Conservation (phyloP, 106 monocot species). For the Acorus gramineus region DNA sequence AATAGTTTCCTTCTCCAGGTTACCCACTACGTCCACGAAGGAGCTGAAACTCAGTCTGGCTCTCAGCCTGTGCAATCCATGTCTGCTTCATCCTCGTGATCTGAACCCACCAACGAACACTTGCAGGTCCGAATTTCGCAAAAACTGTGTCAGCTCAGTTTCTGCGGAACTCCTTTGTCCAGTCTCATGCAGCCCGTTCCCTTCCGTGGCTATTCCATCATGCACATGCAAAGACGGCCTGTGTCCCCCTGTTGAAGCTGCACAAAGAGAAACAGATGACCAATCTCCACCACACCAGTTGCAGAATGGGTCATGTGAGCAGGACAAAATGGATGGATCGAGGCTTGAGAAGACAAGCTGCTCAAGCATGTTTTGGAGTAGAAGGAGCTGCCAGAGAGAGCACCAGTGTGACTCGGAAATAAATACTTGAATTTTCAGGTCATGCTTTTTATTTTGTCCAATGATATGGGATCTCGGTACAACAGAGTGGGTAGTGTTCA, state of each 20-base stretch:
- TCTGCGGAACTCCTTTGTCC: slow-evolving; percentile 59
- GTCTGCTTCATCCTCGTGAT: slow-evolving; percentile 40
- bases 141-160: slow-evolving; percentile 26
- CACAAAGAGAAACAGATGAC: slow-evolving; percentile 17
- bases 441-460: no score
- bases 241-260: slow-evolving; percentile 19
- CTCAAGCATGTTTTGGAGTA: slow-evolving; percentile 65
- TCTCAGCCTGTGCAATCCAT: slow-evolving; percentile 68
- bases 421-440: slow-evolving; percentile 31
- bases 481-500: no score
- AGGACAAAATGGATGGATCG: slow-evolving; percentile 35
- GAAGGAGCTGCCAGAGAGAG: slow-evolving; percentile 88
- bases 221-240: slow-evolving; percentile 43
- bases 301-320: slow-evolving; percentile 11
- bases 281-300: slow-evolving; percentile 31
- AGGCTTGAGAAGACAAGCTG: slow-evolving; percentile 56
- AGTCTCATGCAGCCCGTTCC: slow-evolving; percentile 69
- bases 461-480: no score
- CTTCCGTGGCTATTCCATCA: slow-evolving; percentile 37
- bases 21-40: slow-evolving; percentile 26
- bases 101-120: slow-evolving; percentile 4
- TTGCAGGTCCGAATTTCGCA: slow-evolving; percentile 26
- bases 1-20: slow-evolving; percentile 56
- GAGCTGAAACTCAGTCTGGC: slow-evolving; percentile 41
- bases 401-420: slow-evolving; percentile 89